phyloP scores from a whole-genome alignment of 208 protist species.

The Crithidia brevicula region DNA sequence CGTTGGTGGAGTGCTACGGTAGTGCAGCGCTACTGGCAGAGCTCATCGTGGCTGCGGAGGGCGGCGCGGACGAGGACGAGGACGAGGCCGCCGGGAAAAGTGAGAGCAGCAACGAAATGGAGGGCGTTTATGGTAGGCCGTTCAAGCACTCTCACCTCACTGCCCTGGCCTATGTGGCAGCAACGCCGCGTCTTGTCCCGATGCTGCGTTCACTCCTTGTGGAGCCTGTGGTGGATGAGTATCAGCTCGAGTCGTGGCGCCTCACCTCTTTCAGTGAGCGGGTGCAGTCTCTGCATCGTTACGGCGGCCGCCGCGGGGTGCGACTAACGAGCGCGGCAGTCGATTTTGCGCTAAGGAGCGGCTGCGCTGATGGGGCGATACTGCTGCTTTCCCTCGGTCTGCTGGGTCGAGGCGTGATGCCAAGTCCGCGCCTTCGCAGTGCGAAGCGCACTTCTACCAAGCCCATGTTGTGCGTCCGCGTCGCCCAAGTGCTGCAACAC shows the following conservation, averaged over 20 bases:
- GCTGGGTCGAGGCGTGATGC: constrained; percentile 33
- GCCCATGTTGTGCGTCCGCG: constrained; percentile 5
- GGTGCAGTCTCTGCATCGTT: constrained; percentile 26
- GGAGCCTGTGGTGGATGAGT: constrained; percentile 27
- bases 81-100: not conserved
- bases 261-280: constrained; percentile 26
- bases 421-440: constrained; percentile 8
- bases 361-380: constrained; percentile 55
- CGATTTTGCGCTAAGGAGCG: constrained; percentile 56
- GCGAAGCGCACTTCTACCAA: not conserved
- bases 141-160: constrained; percentile 35
- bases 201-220: constrained; percentile 62
- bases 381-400: constrained; percentile 65
- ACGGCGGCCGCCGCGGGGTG: constrained; percentile 18
- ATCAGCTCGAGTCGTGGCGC: constrained; percentile 28
- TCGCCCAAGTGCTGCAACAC: constrained; percentile 14
- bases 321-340: constrained; percentile 39
- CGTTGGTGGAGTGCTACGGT: constrained; percentile 72
- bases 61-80: not conserved
- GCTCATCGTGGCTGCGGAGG: constrained; percentile 19
- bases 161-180: constrained; percentile 60
- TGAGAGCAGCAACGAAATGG: not conserved
- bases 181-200: constrained; percentile 28
- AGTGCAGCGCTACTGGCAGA: constrained; percentile 48
- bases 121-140: constrained; percentile 4